Evolutionary conservation across 1,284 basidiomycete species (phyloP).

Genomic region (Flammula alnicola): DNA sequence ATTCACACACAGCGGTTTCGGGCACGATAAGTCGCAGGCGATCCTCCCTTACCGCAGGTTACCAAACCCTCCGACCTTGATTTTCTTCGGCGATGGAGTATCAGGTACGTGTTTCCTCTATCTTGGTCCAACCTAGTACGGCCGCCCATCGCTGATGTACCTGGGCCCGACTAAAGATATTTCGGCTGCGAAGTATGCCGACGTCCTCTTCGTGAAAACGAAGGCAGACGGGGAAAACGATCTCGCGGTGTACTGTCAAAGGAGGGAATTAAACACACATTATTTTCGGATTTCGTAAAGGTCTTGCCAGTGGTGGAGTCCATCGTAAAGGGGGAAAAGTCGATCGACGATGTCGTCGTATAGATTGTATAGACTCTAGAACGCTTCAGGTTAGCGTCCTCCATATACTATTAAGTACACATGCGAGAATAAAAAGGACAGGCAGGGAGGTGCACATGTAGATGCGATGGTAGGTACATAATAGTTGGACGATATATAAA

Average conservation of each 20-base stretch:
- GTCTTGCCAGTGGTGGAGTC: constrained; percentile 63
- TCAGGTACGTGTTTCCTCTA: constrained; percentile 61
- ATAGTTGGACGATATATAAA: too few relatives aligned
- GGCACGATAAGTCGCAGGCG: constrained; percentile 92
- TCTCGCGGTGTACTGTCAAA: constrained; percentile 77
- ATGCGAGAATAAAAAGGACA: too few relatives aligned
- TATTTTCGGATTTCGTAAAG: constrained; percentile 69
- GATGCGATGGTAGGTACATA: too few relatives aligned
- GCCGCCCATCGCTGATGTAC: too few relatives aligned
- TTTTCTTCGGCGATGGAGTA: constrained; percentile 96
- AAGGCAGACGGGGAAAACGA: constrained; percentile 85
- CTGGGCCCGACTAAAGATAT: constrained; percentile 72
- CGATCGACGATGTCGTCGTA: constrained; percentile 20
- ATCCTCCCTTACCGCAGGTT: constrained; percentile 86
- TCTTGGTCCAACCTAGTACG: too few relatives aligned
- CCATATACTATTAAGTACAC: too few relatives aligned
- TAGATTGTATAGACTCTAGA: too few relatives aligned
- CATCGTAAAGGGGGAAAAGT: constrained; percentile 65
- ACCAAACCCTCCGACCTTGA: constrained; percentile 74
- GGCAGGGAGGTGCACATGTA: too few relatives aligned
- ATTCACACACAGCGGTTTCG: constrained; percentile 62
- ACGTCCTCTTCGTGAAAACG: constrained; percentile 89
- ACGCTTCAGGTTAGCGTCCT: too few relatives aligned
- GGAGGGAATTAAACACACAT: constrained; percentile 70
- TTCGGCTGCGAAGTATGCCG: constrained; percentile 88